Percentiles rank a stretch among this genome's conserved stretches.
Evolutionary conservation across 306 rosid species (phyloP).

Genomic region (Trifolium pratense): DNA sequence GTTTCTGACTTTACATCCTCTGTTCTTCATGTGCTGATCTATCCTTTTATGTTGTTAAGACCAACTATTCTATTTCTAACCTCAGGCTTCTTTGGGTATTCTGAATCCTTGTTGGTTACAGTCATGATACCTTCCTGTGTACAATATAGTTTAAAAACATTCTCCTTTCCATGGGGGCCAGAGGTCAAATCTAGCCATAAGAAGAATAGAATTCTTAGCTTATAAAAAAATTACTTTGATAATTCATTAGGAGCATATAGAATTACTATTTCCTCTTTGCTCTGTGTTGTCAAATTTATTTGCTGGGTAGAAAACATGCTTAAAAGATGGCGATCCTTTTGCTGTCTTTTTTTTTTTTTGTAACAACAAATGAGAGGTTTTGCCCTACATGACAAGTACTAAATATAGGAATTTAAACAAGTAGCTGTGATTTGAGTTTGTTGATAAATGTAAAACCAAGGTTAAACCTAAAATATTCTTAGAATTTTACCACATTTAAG

Average conservation of each 20-base stretch:
- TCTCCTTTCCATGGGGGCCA: neutral
- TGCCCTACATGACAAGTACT: neutral
- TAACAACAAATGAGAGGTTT: neutral
- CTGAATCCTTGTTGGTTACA: neutral
- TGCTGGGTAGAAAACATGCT: neutral
- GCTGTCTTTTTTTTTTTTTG: neutral
- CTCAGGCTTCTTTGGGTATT: neutral
- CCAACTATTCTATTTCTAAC: neutral
- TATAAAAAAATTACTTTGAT: neutral
- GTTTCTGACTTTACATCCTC: slow-evolving; percentile 7
- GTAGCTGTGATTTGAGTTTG: slow-evolving; percentile 24
- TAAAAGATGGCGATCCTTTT: neutral
- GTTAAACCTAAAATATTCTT: neutral
- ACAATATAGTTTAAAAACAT: too few relatives aligned
- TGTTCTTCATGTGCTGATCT: neutral
- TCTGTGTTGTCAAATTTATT: slow-evolving; percentile 6
- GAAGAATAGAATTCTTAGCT: slow-evolving; percentile 1
- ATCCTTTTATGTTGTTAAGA: neutral
- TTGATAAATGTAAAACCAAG: slow-evolving; percentile 10
- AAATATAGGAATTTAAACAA: slow-evolving; percentile 7
- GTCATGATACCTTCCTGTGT: neutral
- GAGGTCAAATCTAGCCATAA: slow-evolving; percentile 16
- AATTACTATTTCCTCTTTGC: slow-evolving; percentile 1
- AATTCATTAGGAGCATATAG: neutral
- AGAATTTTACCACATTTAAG: slow-evolving; percentile 8